Base-by-base conservation (phyloP, 148 eudicot genomes). In the Camellia japonica region DNA sequence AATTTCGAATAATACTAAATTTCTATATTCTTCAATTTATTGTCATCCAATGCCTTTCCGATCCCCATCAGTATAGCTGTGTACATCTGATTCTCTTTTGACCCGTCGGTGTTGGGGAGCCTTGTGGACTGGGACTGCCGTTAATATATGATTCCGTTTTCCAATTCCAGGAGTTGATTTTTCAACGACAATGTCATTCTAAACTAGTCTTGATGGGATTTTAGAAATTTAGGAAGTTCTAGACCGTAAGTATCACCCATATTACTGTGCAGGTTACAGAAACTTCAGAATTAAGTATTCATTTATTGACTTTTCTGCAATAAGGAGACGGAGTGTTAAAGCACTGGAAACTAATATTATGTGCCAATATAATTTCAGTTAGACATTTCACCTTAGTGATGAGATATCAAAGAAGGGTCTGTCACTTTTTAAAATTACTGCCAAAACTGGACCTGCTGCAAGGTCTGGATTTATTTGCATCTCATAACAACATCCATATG, bases 221-320 rank as follows among this genome's bases (percentile, higher is more conserved):
- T 46, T 6, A 69, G 73, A 7, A 68, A 41, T 68, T 68, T 66
- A 38, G 71, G 69, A 68, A 68, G 71, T 41, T 13, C 47, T 68
- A 68, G n/a, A 42, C 71, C 19, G 42, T 42, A 68, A 49, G 44
- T 41, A 60, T 15, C 19, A 60, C 63, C 63, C 11, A 15, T 42
- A 42, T 14, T 15, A 38, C 38, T 30, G 44, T 66, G 69, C 69
- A 14, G 18, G 15, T 66, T 66, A 44, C 11, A 38, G n/a, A 13
- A 42, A 68, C 2, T 68, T 41, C 43, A 14, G 47, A 42, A 15
- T 38, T 6, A 13, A 15, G 2, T 13, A 12, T 14, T 68, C 18
- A 15, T 67, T 13, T 49, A 41, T 42, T 68, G 47, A 42, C 16
- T 68, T 14, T 49, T 68, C 71, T 38, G 70, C 70, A 18, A 8